phyloP scores from a whole-genome alignment of 768 basidiomycete species.

The Lactarius tabidus region DNA sequence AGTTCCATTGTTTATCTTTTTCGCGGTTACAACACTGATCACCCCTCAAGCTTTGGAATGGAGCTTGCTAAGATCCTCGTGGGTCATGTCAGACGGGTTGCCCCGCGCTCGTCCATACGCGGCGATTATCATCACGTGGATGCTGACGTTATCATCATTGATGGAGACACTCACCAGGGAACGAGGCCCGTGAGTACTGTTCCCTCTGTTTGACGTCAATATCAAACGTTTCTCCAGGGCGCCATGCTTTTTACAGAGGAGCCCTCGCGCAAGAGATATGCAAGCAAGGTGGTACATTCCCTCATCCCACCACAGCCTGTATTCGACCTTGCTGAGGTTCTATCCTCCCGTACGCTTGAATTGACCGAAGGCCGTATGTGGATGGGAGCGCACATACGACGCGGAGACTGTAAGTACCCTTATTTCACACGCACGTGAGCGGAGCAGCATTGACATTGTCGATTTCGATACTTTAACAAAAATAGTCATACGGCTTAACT shows the following conservation, averaged over 20 bases:
- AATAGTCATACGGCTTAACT: conserved; percentile 33
- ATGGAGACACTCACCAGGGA: conserved; percentile 38
- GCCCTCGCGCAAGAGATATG: conserved; percentile 3
- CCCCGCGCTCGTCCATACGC: conserved; percentile 35
- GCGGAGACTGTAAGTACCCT: conserved; percentile 39
- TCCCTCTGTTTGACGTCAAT: not conserved
- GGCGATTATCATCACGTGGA: conserved; percentile 37
- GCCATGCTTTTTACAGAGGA: conserved; percentile 22
- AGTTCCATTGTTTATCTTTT: conserved; percentile 25
- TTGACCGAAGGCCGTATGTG: conserved; percentile 35
- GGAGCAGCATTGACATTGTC: conserved; percentile 4
- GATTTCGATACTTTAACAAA: not conserved
- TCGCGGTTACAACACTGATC: not conserved
- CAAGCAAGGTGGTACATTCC: conserved; percentile 10
- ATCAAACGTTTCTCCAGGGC: conserved; percentile 13
- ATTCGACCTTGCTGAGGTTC: conserved; percentile 32
- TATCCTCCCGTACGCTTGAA: conserved; percentile 35
- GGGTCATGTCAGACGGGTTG: conserved; percentile 35
- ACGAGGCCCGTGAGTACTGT: conserved; percentile 38
- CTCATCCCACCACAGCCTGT: conserved; percentile 14
- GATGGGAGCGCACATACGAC: conserved; percentile 44
- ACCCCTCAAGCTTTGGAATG: conserved; percentile 37
- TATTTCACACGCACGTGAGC: not conserved
- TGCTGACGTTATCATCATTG: conserved; percentile 39
- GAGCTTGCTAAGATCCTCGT: conserved; percentile 43